These are phyloP conservation scores for Malassezia sp. DNA, from an alignment of 1,284 basidiomycete species.

Conservation along the genomic window DNA sequence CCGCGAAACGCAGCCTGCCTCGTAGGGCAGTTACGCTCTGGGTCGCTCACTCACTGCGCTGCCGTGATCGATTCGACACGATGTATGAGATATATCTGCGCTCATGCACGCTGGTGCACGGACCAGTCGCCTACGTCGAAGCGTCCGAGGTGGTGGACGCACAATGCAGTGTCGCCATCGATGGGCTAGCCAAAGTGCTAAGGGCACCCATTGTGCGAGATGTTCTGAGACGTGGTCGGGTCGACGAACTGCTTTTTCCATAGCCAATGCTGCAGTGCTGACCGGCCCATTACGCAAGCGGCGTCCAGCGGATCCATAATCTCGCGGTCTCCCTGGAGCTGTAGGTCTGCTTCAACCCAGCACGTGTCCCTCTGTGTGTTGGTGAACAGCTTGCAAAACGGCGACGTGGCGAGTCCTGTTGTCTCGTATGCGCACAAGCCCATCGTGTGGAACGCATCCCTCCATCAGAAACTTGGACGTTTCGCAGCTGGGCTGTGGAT, in stretches of 20 bases:
- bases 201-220: no score
- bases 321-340: slow-evolving; percentile 54
- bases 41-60: no score
- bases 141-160: no score
- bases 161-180: no score
- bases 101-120: no score
- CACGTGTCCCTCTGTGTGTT: slow-evolving; percentile 78
- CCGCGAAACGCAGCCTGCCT: no score
- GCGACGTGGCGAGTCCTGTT: slow-evolving; percentile 23
- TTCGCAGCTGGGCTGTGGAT: slow-evolving; percentile 28
- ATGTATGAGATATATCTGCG: no score
- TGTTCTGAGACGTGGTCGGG: not conserved
- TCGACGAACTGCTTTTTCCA: not conserved
- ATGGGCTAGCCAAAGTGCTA: no score
- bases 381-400: slow-evolving; percentile 76
- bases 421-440: slow-evolving; percentile 47
- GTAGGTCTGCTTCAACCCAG: slow-evolving; percentile 52
- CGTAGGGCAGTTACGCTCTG: no score
- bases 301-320: not conserved
- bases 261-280: no score
- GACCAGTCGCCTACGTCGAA: no score
- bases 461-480: slow-evolving; percentile 48
- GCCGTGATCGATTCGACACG: no score
- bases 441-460: slow-evolving; percentile 33
- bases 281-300: not conserved